phyloP scores from a whole-genome alignment of 768 basidiomycete species.

The Termitomyces sp. region DNA sequence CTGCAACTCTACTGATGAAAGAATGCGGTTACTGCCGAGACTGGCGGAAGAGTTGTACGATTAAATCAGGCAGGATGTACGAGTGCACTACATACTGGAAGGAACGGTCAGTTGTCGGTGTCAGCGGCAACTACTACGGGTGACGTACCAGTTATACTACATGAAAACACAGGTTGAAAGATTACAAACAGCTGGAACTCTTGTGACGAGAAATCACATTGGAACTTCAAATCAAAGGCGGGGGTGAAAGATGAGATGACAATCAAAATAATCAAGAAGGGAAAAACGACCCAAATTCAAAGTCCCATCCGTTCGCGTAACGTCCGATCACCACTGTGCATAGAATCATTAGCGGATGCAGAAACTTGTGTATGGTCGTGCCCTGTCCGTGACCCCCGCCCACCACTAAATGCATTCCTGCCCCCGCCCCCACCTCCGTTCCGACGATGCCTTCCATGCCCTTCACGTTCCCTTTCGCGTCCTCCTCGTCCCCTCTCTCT shows the following conservation, averaged over 20 bases:
- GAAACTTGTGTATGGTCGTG: conserved; percentile 29
- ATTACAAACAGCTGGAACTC: background rate
- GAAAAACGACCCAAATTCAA: conserved; percentile 25
- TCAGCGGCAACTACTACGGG: background rate
- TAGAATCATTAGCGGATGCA: conserved; percentile 19
- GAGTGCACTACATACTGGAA: conserved; percentile 17
- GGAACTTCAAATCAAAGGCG: background rate
- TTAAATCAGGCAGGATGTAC: conserved; percentile 10
- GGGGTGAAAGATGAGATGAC: background rate
- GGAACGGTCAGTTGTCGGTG: conserved; percentile 13
- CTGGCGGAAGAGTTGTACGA: too few relatives aligned
- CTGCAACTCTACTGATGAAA: background rate
- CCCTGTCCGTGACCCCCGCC: conserved; percentile 25
- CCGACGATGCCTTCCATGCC: conserved; percentile 26
- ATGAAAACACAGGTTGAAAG: conserved; percentile 1
- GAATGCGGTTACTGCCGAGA: background rate
- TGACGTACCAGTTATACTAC: conserved; percentile 25
- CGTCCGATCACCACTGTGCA: conserved; percentile 62
- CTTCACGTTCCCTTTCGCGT: conserved; percentile 27
- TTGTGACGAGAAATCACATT: background rate
- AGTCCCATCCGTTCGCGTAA: conserved; percentile 83
- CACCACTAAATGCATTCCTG: conserved; percentile 22
- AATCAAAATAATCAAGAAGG: background rate
- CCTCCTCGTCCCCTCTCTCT: conserved; percentile 30
- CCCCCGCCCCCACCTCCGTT: conserved; percentile 27